Evolutionary conservation across 805 yeast species (phyloP), one percentile per base, ranked within the genome.

Genomic region (Komagataella populi): DNA sequence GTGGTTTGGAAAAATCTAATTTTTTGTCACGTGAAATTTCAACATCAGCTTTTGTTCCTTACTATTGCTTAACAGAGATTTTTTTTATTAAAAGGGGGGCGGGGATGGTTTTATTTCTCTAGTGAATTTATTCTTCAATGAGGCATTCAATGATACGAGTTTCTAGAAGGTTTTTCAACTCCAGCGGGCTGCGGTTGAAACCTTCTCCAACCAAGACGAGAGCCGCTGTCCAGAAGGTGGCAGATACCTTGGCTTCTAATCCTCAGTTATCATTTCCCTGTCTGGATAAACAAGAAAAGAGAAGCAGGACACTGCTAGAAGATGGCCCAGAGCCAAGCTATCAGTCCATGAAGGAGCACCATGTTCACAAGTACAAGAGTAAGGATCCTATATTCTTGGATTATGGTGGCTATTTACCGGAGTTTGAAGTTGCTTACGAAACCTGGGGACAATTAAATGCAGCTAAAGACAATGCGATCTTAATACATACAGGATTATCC

Each of bases 301-400:
- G 80, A 56, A 70, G 62, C 6, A 62, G 63, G 51, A 55, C 61
- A 1, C 66, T 79, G 4, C 64, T 78, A 49, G 84, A 81, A 50
- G 72, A 78, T 48, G 89, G 93, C 0, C 95, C 95, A 1, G 96
- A 89, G 60, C 97, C 97, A 0, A 76, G 84, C 0, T 90, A 89
- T 65, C 73, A 89, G 1, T 73, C 74, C 54, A 83, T 85, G 5
- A 77, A 75, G 49, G 68, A 74, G 22, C 71, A 80, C 3, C 95
- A 95, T 2, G 88, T 81, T 59, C 72, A 84, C 53, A 59, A 74
- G 1, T 88, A 65, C 63, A 68, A 70, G 49, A 74, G 81, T 7
- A 52, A 68, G 3, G 67, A 76, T 22, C 90, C 91, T 0, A 67
- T 88, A 2, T 78, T 78, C 53, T 73, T 88, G 14, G 97, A 90